phyloP scores from a whole-genome alignment of 2,329 filamentous ascomycete species.

The Pestalotiopsis fici region DNA sequence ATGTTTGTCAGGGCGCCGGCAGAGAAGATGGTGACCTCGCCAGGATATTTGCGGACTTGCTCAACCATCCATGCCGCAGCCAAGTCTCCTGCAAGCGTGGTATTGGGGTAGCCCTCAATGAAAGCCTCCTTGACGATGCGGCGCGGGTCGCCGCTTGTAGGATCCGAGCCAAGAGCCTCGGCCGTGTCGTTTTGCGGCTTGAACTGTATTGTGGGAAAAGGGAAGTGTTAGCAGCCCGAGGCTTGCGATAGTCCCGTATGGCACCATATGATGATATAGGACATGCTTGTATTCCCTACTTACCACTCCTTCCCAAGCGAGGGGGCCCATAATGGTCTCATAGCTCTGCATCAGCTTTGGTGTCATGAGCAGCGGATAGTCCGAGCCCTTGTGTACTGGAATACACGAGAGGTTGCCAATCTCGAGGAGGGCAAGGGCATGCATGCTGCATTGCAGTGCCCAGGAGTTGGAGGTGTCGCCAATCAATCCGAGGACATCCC shows the following conservation, averaged over 20 bases:
- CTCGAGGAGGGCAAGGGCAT: conserved; percentile 47
- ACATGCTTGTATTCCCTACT: conserved; percentile 28
- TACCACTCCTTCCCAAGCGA: conserved; percentile 42
- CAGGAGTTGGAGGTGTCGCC: conserved; percentile 45
- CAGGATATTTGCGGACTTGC: conserved; percentile 48
- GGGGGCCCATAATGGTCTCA: conserved; percentile 41
- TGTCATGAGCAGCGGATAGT: conserved; percentile 48
- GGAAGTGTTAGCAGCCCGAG: conserved; percentile 16
- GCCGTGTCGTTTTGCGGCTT: conserved; percentile 40
- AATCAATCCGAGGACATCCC: conserved; percentile 41
- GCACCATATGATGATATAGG: too few species aligned
- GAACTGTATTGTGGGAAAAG: conserved; percentile 29
- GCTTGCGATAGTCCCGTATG: background rate
- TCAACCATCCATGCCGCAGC: conserved; percentile 49
- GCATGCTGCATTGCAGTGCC: conserved; percentile 43
- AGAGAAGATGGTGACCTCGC: conserved; percentile 48
- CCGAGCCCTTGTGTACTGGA: conserved; percentile 45
- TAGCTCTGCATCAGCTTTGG: conserved; percentile 43
- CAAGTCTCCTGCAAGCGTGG: conserved; percentile 36
- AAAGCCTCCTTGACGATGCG: conserved; percentile 42
- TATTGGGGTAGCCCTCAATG: conserved; percentile 46
- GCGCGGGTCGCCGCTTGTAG: conserved; percentile 43
- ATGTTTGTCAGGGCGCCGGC: conserved; percentile 50
- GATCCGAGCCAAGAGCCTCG: conserved; percentile 41
- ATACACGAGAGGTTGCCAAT: conserved; percentile 47